Base-by-base conservation (phyloP, 805 yeast species). In the Yueomyces sinensis region DNA sequence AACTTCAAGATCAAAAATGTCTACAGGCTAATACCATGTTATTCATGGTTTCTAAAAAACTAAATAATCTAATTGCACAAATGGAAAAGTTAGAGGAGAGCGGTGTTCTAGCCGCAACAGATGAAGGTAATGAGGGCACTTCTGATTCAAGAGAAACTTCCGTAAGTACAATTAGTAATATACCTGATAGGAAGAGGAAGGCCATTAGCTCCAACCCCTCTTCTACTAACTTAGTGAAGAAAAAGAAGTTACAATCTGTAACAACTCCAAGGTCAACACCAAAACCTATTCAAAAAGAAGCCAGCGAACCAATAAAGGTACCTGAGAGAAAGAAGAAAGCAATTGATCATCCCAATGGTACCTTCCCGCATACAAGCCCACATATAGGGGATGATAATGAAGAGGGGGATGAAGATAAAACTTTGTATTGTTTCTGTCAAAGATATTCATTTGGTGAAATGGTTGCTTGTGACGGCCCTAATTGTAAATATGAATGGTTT, bases 381-480 rank as follows among this genome's bases (percentile, higher is more conserved):
- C 7, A 22, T 22, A n/a, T n/a, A n/a, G 24, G 24, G 11, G 43
- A 46, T 24, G 29, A 32, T 14, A 30, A 32, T 37, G 49, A 51
- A 20, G 58, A 52, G 23, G 66, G 64, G 19, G 77, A 70, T 33
- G 82, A 76, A 38, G 84, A 77, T 40, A 76, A 73, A 38, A 78
- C 73, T 33, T 45, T 74, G 34, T 89, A 89, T 55, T 89, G 98
- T 56, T 81, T 82, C 60, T 89, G 98, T 52, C 93, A 84, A 51
- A 84, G 87, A 45, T 93, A 82, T 0, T 86, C 96, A 0, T 83
- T 79, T 58, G 98, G 98, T 17, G 83, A 78, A 47, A 89, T 89
- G 98, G 83, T 89, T 44, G 96, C 91, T 0, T 89, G 98, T 59
- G 98, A 89, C 53, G 82, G 84, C 42, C 80, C 79, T 17, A 76